Conservation (phyloP, 257 asterid genomes). For the Solanum raphanifolium region DNA sequence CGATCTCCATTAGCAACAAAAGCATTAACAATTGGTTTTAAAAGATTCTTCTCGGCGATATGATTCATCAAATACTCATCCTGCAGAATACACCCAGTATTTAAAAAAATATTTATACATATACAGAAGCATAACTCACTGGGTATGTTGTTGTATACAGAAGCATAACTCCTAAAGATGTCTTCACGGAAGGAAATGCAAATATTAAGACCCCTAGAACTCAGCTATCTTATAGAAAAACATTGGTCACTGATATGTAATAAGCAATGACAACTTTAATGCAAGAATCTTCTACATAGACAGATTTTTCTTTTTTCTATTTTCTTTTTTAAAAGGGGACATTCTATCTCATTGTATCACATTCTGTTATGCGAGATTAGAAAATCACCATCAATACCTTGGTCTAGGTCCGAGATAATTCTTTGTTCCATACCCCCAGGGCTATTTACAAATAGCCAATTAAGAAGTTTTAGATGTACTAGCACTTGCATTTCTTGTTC, state of each 20-base stretch:
- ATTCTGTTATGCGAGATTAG: not conserved
- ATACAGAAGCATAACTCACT: not conserved
- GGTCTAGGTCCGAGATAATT: not conserved
- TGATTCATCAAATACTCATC: conserved; percentile 89
- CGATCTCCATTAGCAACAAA: conserved; percentile 87
- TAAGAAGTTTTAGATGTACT: no score
- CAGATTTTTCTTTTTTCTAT: not conserved
- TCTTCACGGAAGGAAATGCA: not conserved
- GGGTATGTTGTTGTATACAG: not conserved
- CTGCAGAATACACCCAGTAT: conserved; percentile 34
- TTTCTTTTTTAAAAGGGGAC: not conserved
- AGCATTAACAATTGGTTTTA: conserved; percentile 74
- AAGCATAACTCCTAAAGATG: not conserved
- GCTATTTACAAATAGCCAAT: no score
- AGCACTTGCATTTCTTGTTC: no score
- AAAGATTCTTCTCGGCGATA: conserved; percentile 61
- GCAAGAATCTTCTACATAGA: not conserved
- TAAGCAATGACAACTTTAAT: not conserved
- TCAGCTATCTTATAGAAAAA: not conserved
- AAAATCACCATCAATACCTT: not conserved
- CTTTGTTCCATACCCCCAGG: no score
- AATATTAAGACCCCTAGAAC: not conserved
- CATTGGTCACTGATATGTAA: not conserved
- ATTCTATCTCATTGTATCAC: not conserved
- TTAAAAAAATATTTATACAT: not conserved